Evolutionary conservation across 208 protist species (phyloP).

Genomic region (Crithidia expoeki): DNA sequence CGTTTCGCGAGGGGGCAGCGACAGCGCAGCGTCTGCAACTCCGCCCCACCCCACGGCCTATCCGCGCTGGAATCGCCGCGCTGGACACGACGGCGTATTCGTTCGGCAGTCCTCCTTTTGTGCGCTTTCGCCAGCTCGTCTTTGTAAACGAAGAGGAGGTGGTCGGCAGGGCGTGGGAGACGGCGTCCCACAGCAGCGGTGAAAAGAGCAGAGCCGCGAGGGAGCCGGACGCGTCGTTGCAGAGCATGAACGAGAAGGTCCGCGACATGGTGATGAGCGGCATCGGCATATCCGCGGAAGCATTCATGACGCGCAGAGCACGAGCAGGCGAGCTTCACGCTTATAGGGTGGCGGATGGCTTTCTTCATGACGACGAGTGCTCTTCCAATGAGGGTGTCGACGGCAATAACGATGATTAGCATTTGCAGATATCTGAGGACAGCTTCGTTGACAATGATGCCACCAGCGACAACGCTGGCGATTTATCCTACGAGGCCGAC

Average conservation of each 20-base stretch:
- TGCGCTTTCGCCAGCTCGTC: slow-evolving; percentile 8
- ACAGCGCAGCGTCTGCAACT: background rate
- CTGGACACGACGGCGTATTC: background rate
- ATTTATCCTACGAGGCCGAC: background rate
- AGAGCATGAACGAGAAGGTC: background rate
- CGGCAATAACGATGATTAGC: background rate
- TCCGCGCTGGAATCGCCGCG: background rate
- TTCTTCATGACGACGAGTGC: background rate
- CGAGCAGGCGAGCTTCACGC: background rate
- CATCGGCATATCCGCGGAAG: slow-evolving; percentile 5
- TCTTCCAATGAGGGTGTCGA: background rate
- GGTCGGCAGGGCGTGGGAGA: too few relatives aligned
- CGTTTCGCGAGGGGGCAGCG: background rate
- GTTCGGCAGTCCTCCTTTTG: slow-evolving; percentile 10
- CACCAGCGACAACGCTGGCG: background rate
- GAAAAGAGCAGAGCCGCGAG: background rate
- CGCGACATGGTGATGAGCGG: slow-evolving; percentile 5
- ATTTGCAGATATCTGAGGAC: background rate
- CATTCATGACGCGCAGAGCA: background rate
- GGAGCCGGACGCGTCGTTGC: slow-evolving; percentile 5
- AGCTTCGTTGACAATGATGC: background rate
- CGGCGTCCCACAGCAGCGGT: background rate
- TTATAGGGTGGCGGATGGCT: background rate
- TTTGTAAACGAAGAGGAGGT: slow-evolving; percentile 37
- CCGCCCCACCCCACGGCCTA: background rate